phyloP scores from a whole-genome alignment of 225 moss, liverwort and hornwort species.

The Ulota crispa region DNA sequence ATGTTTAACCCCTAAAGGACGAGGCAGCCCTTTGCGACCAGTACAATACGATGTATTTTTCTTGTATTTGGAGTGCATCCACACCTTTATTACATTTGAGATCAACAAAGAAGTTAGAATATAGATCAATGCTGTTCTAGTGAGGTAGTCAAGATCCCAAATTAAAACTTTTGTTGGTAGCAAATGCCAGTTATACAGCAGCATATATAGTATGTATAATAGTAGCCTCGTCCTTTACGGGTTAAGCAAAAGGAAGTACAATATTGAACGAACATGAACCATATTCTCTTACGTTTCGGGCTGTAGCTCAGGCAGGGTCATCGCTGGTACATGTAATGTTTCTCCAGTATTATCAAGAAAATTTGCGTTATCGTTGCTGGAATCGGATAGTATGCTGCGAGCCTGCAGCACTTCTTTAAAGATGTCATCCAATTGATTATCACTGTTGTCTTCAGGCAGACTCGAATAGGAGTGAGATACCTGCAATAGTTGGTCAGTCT shows the following conservation, averaged over 20 bases:
- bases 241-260: slow-evolving; percentile 12
- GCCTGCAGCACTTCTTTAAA: slow-evolving; percentile 23
- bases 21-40: too few relatives aligned
- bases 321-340: slow-evolving; percentile 12
- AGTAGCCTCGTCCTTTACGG: too few relatives aligned
- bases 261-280: neutral
- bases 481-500: slow-evolving; percentile 53
- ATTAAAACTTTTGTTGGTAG: too few relatives aligned
- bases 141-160: too few relatives aligned
- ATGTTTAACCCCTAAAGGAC: neutral
- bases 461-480: neutral
- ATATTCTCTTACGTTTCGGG: slow-evolving; percentile 36
- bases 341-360: neutral
- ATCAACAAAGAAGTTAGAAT: too few relatives aligned
- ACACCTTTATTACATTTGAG: too few relatives aligned
- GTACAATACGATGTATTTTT: too few relatives aligned
- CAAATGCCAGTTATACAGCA: too few relatives aligned
- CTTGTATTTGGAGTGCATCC: too few relatives aligned
- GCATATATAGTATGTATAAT: too few relatives aligned
- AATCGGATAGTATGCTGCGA: slow-evolving; percentile 12
- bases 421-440: slow-evolving; percentile 10
- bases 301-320: slow-evolving; percentile 31
- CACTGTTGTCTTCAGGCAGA: slow-evolving; percentile 7
- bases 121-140: too few relatives aligned
- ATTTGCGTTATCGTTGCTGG: slow-evolving; percentile 12